Evolutionary conservation across 2,329 filamentous ascomycete species (phyloP).

Genomic region (Hirsutella minnesotensis): DNA sequence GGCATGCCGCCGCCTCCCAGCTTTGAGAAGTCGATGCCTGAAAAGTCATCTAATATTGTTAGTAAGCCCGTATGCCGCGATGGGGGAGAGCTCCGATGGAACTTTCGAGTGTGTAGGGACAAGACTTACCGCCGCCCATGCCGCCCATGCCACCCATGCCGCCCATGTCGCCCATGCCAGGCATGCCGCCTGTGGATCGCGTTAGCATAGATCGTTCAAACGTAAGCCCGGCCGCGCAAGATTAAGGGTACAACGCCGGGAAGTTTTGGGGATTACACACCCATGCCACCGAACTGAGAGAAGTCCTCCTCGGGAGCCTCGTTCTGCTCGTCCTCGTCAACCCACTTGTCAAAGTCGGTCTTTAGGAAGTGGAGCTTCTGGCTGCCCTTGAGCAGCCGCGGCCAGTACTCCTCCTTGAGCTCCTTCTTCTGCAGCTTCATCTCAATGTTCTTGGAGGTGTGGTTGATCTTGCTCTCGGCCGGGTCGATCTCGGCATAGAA

Average conservation of each 20-base stretch:
- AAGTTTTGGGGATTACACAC: conserved; percentile 25
- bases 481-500: conserved; percentile 87
- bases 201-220: neutral
- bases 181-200: conserved; percentile 37
- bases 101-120: neutral
- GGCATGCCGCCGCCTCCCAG: conserved; percentile 46
- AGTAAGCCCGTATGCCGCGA: neutral
- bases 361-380: conserved; percentile 93
- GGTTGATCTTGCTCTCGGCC: conserved; percentile 71
- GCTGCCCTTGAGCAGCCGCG: conserved; percentile 77
- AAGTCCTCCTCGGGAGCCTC: conserved; percentile 74
- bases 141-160: conserved; percentile 56
- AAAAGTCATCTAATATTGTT: conserved; percentile 54
- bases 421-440: conserved; percentile 96
- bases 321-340: conserved; percentile 97
- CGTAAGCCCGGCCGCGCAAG: neutral
- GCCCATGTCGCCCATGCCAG: conserved; percentile 38
- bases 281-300: conserved; percentile 55
- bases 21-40: conserved; percentile 90
- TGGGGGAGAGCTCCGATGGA: neutral
- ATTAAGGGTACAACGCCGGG: neutral
- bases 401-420: conserved; percentile 89
- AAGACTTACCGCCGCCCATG: conserved; percentile 34
- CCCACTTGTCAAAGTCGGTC: conserved; percentile 99
- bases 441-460: conserved; percentile 80